Evolutionary conservation across 2,329 filamentous ascomycete species (phyloP).

Genomic region (Amauroascus niger): DNA sequence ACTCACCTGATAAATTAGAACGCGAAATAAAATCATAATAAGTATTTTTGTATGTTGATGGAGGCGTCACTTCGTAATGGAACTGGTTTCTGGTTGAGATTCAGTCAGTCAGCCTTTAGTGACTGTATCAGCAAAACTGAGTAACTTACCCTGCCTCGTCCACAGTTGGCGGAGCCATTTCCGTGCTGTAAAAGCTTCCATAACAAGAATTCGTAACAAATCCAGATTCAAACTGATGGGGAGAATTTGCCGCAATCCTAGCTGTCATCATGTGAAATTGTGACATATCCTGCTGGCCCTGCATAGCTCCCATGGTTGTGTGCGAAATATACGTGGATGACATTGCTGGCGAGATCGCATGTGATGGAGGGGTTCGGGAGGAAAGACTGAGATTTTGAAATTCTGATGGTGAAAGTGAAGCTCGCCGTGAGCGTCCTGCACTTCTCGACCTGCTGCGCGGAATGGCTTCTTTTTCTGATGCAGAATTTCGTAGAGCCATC

Average conservation of each 20-base stretch:
- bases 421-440: constrained; percentile 5
- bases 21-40: constrained; percentile 1
- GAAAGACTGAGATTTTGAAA: constrained; percentile 13
- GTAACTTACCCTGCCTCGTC: constrained; percentile 3
- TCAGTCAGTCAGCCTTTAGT: not conserved
- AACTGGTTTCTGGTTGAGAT: constrained; percentile 1
- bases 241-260: not conserved
- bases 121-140: not conserved
- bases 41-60: not conserved
- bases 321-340: constrained; percentile 6
- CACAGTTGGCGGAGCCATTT: not conserved
- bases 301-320: constrained; percentile 1
- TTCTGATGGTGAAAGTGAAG: constrained; percentile 9
- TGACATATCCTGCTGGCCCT: not conserved
- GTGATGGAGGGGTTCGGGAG: constrained; percentile 13
- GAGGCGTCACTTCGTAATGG: constrained; percentile 5
- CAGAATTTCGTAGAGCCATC: constrained; percentile 1
- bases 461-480: constrained; percentile 20
- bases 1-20: constrained; percentile 11
- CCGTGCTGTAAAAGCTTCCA: not conserved
- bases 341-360: constrained; percentile 9
- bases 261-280: constrained; percentile 7
- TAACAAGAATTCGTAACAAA: constrained; percentile 3
- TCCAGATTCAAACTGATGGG: not conserved
- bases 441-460: constrained; percentile 34